These are phyloP conservation scores for Ceratobasidium papillatum DNA, from an alignment of 1,284 basidiomycete species.

Conservation along the genomic window DNA sequence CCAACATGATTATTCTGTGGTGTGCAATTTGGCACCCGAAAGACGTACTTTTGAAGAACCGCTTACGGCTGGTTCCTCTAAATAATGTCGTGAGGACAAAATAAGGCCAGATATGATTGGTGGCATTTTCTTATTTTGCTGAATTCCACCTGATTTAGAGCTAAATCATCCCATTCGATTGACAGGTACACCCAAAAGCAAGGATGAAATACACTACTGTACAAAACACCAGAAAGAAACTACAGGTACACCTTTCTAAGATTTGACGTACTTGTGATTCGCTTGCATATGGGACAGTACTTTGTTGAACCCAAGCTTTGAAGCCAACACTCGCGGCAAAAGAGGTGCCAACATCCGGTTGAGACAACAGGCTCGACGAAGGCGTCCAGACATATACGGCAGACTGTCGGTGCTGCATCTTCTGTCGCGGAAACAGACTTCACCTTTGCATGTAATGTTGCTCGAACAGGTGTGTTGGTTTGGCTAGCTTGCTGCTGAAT, in stretches of 20 bases:
- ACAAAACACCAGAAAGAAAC: not conserved
- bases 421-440: not conserved
- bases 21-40: constrained; percentile 49
- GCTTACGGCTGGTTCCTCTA: constrained; percentile 39
- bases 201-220: not conserved
- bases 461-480: constrained; percentile 1
- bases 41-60: constrained; percentile 70
- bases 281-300: constrained; percentile 82
- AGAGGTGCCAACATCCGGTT: constrained; percentile 87
- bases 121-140: not conserved
- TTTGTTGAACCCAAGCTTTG: constrained; percentile 80
- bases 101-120: constrained; percentile 52
- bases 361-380: constrained; percentile 79
- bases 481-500: not conserved
- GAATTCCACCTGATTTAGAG: not conserved
- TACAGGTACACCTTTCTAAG: constrained; percentile 72
- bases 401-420: constrained; percentile 56
- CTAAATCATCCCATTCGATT: not conserved
- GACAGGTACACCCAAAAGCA: constrained; percentile 18
- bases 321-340: constrained; percentile 80
- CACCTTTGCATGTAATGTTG: not conserved
- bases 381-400: constrained; percentile 78
- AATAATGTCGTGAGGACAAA: constrained; percentile 43
- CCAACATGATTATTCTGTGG: constrained; percentile 39
- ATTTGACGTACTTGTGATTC: constrained; percentile 76